Base-by-base conservation (phyloP, 1,139 yeast species). In the Waltiozyma sp. region DNA sequence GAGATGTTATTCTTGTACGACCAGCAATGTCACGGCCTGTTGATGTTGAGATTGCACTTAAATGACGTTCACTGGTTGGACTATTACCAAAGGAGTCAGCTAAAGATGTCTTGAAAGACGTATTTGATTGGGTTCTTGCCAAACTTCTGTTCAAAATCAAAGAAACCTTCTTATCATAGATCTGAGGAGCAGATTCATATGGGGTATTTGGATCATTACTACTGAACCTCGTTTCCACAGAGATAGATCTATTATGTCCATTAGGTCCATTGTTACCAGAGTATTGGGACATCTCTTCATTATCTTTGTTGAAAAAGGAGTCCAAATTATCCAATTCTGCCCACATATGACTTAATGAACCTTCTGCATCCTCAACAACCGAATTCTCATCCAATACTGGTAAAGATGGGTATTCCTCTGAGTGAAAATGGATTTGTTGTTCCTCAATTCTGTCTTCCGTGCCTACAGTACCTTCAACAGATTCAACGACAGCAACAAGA, bases 291-390 rank as follows among this genome's bases (percentile, higher is more conserved):
- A 42, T 40, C 28, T 28, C 45, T 33, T 51, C 57, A 2, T 53
- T 61, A 45, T 83, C 93, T 43, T 80, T 82, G 0, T 95, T 85
- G 64, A 91, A 91, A 59, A 91, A 91, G 13, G 91, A 81, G 60
- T 91, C 97, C 52, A 91, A 72, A 56, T 88, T 94, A 56, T 89
- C 97, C 48, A 91, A 68, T n/a, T 94, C 95, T 0, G 96, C 95
- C 80, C 95, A 84, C 83, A 91, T 88, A 56, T 88, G 87, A 58
- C 94, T 87, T 56, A 91, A 71, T 0, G 95, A 81, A 0, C 85
- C 87, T 48, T 64, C 66, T 41, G 57, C 60, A 35, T 74, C 81
- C 45, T 80, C 88, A 11, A 68, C 77, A 19, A 71, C 71, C 7
- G 72, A 68, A 1, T 62, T 52, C 42, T 67, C 71, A 3, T 52